phyloP scores from a whole-genome alignment of 2,329 filamentous ascomycete species.

The Eutypa lata region DNA sequence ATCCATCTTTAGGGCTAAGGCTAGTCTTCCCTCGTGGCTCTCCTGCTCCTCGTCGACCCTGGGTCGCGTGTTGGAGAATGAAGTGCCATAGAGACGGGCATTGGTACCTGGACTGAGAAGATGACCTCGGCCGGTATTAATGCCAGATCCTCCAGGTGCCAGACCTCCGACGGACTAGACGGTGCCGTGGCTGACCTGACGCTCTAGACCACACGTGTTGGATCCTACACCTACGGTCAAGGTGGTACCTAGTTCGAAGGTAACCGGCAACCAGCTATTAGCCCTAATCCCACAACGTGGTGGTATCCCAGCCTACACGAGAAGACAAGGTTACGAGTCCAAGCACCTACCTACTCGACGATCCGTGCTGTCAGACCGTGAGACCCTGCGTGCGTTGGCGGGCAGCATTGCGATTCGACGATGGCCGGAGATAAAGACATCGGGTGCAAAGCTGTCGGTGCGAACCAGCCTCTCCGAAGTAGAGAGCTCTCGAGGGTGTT shows the following conservation, averaged over 20 bases:
- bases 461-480: conserved; percentile 42
- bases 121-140: conserved; percentile 62
- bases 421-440: conserved; percentile 40
- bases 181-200: conserved; percentile 62
- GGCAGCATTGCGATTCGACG: conserved; percentile 24
- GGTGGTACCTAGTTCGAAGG: background rate
- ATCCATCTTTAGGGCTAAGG: conserved; percentile 78
- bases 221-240: background rate
- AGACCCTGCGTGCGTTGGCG: conserved; percentile 16
- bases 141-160: conserved; percentile 51
- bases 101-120: conserved; percentile 68
- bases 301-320: no score
- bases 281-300: background rate
- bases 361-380: conserved; percentile 26
- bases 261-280: background rate
- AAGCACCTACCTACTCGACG: conserved; percentile 24
- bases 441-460: conserved; percentile 35
- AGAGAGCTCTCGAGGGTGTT: conserved; percentile 39
- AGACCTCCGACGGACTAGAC: conserved; percentile 78
- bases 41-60: conserved; percentile 58
- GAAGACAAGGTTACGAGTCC: conserved; percentile 2
- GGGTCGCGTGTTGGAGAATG: conserved; percentile 40
- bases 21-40: conserved; percentile 71
- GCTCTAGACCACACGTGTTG: conserved; percentile 26
- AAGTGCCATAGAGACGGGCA: conserved; percentile 61